phyloP scores from a whole-genome alignment of 495 filamentous ascomycete genomes.

The Staphylotrichum tortipilum region DNA sequence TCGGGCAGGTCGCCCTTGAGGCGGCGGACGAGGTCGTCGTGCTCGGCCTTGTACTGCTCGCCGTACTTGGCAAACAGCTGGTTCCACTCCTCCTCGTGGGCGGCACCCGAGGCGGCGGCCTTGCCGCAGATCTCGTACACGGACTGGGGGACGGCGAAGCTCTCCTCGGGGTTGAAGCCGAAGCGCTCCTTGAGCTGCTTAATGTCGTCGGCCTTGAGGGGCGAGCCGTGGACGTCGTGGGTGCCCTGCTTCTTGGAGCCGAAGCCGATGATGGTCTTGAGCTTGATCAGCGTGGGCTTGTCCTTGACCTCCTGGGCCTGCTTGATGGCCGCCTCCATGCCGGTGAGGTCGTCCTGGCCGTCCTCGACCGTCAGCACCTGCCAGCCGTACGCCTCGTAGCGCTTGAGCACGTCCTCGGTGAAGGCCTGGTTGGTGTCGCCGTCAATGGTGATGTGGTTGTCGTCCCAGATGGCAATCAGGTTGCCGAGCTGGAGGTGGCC shows the following conservation, averaged over 20 bases:
- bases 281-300: slow-evolving; percentile 95
- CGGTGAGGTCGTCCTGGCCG: slow-evolving; percentile 82
- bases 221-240: slow-evolving; percentile 87
- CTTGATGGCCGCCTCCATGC: slow-evolving; percentile 81
- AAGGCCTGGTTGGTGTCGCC: slow-evolving; percentile 92
- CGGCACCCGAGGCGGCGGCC: slow-evolving; percentile 74
- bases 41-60: slow-evolving; percentile 63
- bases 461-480: slow-evolving; percentile 92
- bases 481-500: slow-evolving; percentile 97
- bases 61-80: slow-evolving; percentile 81
- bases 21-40: slow-evolving; percentile 74
- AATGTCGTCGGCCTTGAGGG: slow-evolving; percentile 88
- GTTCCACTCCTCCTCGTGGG: slow-evolving; percentile 93
- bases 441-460: slow-evolving; percentile 92
- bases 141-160: slow-evolving; percentile 86
- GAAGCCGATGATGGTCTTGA: slow-evolving; percentile 96
- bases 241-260: slow-evolving; percentile 92
- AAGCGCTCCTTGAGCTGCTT: slow-evolving; percentile 86
- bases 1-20: slow-evolving; percentile 78
- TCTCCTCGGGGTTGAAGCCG: slow-evolving; percentile 91
- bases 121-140: slow-evolving; percentile 88
- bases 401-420: slow-evolving; percentile 92
- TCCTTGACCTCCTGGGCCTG: slow-evolving; percentile 78
- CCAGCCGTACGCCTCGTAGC: slow-evolving; percentile 98
- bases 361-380: slow-evolving; percentile 79